Base-by-base conservation (phyloP, 371 early-diverging fungal species). In the Syncephalastrum monosporum region DNA sequence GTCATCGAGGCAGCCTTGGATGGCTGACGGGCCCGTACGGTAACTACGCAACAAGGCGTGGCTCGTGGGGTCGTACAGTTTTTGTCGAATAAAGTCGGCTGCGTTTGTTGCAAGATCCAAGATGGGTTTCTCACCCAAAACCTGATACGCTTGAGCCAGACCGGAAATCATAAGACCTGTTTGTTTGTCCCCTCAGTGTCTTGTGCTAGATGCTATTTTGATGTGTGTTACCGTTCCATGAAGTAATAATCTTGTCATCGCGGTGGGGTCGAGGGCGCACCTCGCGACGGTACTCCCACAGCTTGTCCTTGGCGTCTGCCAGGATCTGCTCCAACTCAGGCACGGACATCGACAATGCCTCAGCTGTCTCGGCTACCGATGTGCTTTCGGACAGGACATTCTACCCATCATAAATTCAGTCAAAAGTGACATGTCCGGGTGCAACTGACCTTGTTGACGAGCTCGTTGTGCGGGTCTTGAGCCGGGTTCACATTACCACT, bases 381-480 rank as follows among this genome's bases (percentile, higher is more conserved):
- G 24, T 33, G 27, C 49, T 19, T 14, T 60, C 60, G 15, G 60
- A 42, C 6, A 60, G 42, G 10, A 60, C 63, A 51, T 61, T 61
- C 51, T 56, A 49, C 4, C 17, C 27, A 43, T 15, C 16, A 13
- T 12, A 2, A 0, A 27, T 33, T 33, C 12, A 23, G 47, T 25
- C 45, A 42, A 44, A 19, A 1, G 27, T 19, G 38, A n/a, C 49
- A 44, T 41, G 21, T 41, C 42, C 17, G 47, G 45, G 21, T 17
- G 5, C 16, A 16, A 45, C 42, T 43, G 74, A 81, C 85, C 71
- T 87, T 81, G 21, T 72, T 64, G 13, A 25, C 42, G 16, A 88
- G 50, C 55, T 88, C 88, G 2, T 76, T 75, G 33, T 86, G 85
- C 17, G 83, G 84, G 55, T 88, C 88, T 59, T 72, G 72, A 16